Percentiles rank a stretch among this genome's conserved stretches.
phyloP scores from a whole-genome alignment of 2,329 filamentous ascomycete species.

The Sclerotinia trifoliorum region DNA sequence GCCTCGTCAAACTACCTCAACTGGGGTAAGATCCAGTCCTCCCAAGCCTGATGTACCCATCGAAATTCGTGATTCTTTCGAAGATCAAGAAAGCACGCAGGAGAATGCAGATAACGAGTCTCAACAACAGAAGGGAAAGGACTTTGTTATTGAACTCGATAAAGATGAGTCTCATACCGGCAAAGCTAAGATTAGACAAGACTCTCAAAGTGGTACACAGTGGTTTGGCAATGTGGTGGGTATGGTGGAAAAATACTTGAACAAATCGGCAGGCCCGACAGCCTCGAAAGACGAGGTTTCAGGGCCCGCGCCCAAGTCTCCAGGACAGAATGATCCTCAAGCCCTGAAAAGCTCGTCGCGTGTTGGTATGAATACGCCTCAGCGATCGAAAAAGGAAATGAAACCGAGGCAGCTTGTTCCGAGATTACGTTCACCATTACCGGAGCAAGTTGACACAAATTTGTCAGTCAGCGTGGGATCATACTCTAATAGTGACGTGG shows the following conservation, averaged over 20 bases:
- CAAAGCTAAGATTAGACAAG: not conserved
- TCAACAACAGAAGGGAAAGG: not conserved
- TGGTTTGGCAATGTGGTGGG: not conserved
- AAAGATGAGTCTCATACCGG: not conserved
- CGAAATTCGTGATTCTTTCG: constrained; percentile 5
- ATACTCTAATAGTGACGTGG: not conserved
- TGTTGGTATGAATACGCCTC: not conserved
- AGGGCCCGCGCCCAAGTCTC: not conserved
- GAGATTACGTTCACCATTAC: not conserved
- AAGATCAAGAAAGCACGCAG: constrained; percentile 4
- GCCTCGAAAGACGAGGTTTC: not conserved
- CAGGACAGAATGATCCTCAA: not conserved
- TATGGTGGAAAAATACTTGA: not conserved
- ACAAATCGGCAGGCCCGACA: not conserved
- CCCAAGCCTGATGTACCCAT: not conserved
- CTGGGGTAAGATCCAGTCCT: not conserved
- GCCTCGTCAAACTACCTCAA: not conserved
- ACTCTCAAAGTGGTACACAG: not conserved
- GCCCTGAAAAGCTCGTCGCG: not conserved
- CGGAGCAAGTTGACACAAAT: not conserved
- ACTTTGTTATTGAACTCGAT: constrained; percentile 1
- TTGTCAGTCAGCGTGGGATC: not conserved
- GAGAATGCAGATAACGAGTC: not conserved
- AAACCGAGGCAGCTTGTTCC: not conserved
- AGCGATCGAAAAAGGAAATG: not conserved